Evolutionary conservation across 1,284 basidiomycete species (phyloP).

Genomic region (Ustilago tritici): DNA sequence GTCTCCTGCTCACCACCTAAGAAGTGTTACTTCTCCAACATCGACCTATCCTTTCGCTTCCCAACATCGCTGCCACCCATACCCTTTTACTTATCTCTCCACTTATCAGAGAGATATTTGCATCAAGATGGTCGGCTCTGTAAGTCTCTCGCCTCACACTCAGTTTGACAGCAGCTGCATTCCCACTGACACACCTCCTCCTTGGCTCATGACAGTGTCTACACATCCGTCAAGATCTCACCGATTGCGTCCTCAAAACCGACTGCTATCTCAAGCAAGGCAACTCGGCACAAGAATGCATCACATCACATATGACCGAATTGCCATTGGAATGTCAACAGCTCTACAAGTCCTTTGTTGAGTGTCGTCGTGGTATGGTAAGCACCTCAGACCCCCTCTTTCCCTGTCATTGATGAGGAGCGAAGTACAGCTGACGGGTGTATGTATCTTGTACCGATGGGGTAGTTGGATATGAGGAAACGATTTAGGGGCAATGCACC

Average conservation of each 20-base stretch:
- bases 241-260: slow-evolving; percentile 51
- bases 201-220: slow-evolving; percentile 31
- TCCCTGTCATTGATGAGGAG: neutral
- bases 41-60: neutral
- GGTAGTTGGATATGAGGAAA: slow-evolving; percentile 57
- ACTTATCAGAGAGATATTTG: neutral
- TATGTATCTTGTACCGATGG: slow-evolving; percentile 5
- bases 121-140: slow-evolving; percentile 41
- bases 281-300: slow-evolving; percentile 54
- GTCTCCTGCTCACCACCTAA: slow-evolving; percentile 5
- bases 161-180: neutral
- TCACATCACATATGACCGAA: slow-evolving; percentile 52
- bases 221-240: slow-evolving; percentile 54
- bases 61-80: neutral
- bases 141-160: slow-evolving; percentile 6
- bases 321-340: slow-evolving; percentile 59
- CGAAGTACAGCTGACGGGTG: neutral
- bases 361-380: slow-evolving; percentile 58
- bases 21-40: neutral
- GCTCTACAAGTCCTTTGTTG: slow-evolving; percentile 60
- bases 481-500: slow-evolving; percentile 57
- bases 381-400: slow-evolving; percentile 6
- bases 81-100: neutral
- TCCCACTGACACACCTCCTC: neutral
- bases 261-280: slow-evolving; percentile 54